Conservation (phyloP, 1,284 basidiomycete species). For the Athelia psychrophila region DNA sequence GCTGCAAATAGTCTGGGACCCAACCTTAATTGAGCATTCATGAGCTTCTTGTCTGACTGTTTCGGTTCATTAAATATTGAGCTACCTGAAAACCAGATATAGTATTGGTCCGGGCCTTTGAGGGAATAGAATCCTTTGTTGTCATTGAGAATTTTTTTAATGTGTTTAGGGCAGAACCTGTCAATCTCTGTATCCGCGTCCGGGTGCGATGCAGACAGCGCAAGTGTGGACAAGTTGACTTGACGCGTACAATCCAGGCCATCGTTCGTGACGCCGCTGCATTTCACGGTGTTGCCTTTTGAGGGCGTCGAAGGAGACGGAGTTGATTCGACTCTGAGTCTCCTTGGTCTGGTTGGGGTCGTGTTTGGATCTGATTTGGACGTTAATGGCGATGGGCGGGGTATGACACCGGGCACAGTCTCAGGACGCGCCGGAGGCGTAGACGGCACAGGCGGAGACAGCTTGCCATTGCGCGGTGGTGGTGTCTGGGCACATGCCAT, state of each 20-base stretch:
- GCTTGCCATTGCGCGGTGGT: constrained; percentile 6
- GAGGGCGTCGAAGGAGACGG: constrained; percentile 25
- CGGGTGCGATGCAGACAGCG: constrained; percentile 33
- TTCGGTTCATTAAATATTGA: constrained; percentile 2
- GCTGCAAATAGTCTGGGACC: constrained; percentile 64
- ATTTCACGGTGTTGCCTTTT: constrained; percentile 40
- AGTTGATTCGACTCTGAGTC: constrained; percentile 28
- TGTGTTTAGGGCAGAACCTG: constrained; percentile 68
- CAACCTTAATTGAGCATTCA: constrained; percentile 43
- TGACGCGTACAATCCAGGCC: constrained; percentile 60
- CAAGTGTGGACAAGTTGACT: constrained; percentile 45
- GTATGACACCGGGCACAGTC: constrained; percentile 5
- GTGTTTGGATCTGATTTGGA: constrained; percentile 6
- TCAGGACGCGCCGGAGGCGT: constrained; percentile 15
- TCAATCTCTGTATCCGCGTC: constrained; percentile 31
- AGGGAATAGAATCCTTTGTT: constrained; percentile 57
- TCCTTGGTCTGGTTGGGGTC: constrained; percentile 12
- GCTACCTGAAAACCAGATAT: constrained; percentile 57
- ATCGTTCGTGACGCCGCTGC: constrained; percentile 60
- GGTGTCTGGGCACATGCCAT: constrained; percentile 56
- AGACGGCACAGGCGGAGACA: constrained; percentile 14
- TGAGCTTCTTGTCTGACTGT: constrained; percentile 2
- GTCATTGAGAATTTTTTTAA: constrained; percentile 43
- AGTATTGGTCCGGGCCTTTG: constrained; percentile 41
- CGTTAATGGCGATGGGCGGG: constrained; percentile 9